phyloP scores from a whole-genome alignment of 805 yeast genomes.

The Saturnispora dispora region DNA sequence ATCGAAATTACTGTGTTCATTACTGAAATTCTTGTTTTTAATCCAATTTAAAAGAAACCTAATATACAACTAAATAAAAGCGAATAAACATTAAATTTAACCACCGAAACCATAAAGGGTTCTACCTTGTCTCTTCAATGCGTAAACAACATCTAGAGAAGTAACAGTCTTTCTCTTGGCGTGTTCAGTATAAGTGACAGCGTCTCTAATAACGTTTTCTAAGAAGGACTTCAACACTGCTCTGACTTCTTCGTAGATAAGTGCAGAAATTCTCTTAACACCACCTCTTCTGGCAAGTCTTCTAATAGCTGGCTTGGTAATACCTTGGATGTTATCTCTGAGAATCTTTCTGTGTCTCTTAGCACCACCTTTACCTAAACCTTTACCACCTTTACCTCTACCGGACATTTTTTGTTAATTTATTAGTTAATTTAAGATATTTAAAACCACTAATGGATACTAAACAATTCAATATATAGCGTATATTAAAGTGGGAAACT shows the following conservation, averaged over 20 bases:
- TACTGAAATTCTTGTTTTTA: neutral
- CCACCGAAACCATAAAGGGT: constrained; percentile 99
- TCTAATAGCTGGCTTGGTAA: constrained; percentile 99
- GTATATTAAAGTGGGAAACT: neutral
- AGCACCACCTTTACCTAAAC: constrained; percentile 99
- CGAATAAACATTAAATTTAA: constrained; percentile 35
- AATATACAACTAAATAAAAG: constrained; percentile 9
- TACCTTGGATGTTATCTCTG: constrained; percentile 99
- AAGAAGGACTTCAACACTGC: constrained; percentile 91
- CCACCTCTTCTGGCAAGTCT: constrained; percentile 99
- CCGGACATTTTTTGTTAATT: constrained; percentile 63
- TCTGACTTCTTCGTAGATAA: constrained; percentile 98
- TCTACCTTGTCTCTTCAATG: constrained; percentile 99
- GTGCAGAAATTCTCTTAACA: constrained; percentile 99
- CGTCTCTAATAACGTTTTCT: constrained; percentile 97
- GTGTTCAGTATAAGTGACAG: constrained; percentile 99
- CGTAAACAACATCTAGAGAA: constrained; percentile 96
- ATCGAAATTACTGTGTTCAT: neutral
- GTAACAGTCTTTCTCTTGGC: constrained; percentile 99
- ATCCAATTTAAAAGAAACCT: constrained; percentile 6
- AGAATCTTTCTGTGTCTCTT: constrained; percentile 99
- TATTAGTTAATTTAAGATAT: constrained; percentile 14
- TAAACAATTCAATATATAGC: constrained; percentile 3
- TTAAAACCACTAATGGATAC: constrained; percentile 9
- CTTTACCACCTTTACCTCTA: constrained; percentile 99